Evolutionary conservation across 1,139 yeast species (phyloP), one percentile per base, ranked within the genome.

Genomic region (Tardiomyces depauwii): DNA sequence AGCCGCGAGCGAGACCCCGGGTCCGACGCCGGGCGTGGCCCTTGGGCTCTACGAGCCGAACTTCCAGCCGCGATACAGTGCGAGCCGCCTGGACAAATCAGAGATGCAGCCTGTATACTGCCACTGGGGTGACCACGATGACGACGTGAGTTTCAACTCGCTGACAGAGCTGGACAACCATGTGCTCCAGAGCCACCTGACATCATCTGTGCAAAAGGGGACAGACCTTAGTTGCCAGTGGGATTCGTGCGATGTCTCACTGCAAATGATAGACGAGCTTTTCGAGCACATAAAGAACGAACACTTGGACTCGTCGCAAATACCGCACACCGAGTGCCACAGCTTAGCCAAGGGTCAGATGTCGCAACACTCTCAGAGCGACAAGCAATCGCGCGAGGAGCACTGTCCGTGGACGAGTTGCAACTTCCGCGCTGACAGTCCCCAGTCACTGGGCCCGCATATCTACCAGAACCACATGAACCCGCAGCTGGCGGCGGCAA

Each of bases 171-270:
- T 64, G 19, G 64, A 61, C 43, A 50, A 49, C 25, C 68, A 64
- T 49, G 44, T 64, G 44, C 49, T 51, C 28, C 59, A 56, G 36
- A 48, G 48, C 39, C 52, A 47, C 32, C 30, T 44, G 12, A 32
- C 39, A 23, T 11, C 41, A 14, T 43, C 40, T 18, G 36, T 33
- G 21, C 33, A 42, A 27, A 39, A 41, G n/a, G 42, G 32, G 2
- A 27, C 42, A 16, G 11, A 36, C 40, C 16, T 57, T 2, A 54
- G 56, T 7, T 66, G 71, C 45, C 67, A 64, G 47, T 66, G 71
- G 71, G 71, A 66, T 45, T 59, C 68, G 2, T 66, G 71, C 47
- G 61, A 62, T 32, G 60, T 57, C 16, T 51, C 58, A 27, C 51
- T 63, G 7, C 54, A 55, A 1, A 55, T 53, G 40, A 49, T 63